Conservation (phyloP, 2,329 filamentous ascomycete species). For the Fusarium floridanum region DNA sequence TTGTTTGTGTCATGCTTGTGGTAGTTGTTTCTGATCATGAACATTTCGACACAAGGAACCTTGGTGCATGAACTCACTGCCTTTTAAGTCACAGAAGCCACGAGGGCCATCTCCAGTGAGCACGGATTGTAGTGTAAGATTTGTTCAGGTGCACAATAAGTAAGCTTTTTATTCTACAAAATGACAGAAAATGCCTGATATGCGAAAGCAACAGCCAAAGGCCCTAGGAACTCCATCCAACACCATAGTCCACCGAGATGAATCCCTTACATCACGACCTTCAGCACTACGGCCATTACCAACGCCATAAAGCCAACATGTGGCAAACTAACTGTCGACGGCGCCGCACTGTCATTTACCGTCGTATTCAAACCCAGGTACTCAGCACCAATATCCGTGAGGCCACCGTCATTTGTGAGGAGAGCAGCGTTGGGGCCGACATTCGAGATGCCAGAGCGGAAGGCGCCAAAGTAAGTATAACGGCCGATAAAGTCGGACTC, state of each 20-base stretch:
- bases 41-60: not conserved
- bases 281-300: constrained; percentile 11
- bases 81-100: not conserved
- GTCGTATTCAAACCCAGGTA: constrained; percentile 73
- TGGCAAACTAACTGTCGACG: not conserved
- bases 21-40: not conserved
- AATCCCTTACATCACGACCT: constrained; percentile 9
- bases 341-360: constrained; percentile 49
- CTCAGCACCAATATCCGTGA: constrained; percentile 83
- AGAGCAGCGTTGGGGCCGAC: constrained; percentile 80
- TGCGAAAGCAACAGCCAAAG: not conserved
- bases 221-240: not conserved
- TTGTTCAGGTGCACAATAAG: not conserved
- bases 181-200: not conserved
- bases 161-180: not conserved
- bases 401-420: constrained; percentile 73
- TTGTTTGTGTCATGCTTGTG: not conserved
- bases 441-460: constrained; percentile 77
- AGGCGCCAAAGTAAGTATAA: constrained; percentile 83
- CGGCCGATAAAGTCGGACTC: constrained; percentile 66
- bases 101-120: not conserved
- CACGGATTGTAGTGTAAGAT: not conserved
- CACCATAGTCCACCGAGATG: not conserved
- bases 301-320: constrained; percentile 13
- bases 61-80: not conserved